Conservation (phyloP, 2,329 filamentous ascomycete genomes). For the Claviceps capensis region DNA sequence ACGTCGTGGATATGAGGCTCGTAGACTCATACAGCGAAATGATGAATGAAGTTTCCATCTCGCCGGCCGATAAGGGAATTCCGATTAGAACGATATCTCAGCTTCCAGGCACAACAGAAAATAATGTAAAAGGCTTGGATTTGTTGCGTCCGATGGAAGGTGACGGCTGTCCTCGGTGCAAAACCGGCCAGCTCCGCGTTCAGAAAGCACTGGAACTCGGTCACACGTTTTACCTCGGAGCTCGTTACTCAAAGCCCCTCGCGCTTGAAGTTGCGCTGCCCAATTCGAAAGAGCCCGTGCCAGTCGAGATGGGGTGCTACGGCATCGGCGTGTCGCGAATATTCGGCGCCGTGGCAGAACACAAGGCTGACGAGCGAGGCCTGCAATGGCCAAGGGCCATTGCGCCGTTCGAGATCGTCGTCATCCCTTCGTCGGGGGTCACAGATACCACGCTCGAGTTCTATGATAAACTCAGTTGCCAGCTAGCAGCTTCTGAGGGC, state of each 20-base stretch:
- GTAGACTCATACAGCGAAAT: constrained; percentile 12
- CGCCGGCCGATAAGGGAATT: constrained; percentile 9
- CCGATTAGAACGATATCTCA: neutral
- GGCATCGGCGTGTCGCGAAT: constrained; percentile 89
- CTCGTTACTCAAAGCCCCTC: constrained; percentile 70
- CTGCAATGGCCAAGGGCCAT: constrained; percentile 81
- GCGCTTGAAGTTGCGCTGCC: constrained; percentile 42
- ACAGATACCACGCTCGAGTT: constrained; percentile 39
- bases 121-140: constrained; percentile 31
- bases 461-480: constrained; percentile 43
- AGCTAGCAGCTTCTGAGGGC: constrained; percentile 2
- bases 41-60: constrained; percentile 12
- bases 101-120: constrained; percentile 6
- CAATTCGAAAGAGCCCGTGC: constrained; percentile 22
- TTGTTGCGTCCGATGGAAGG: constrained; percentile 52
- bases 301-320: constrained; percentile 90
- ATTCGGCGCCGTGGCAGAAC: constrained; percentile 72
- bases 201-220: constrained; percentile 76
- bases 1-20: constrained; percentile 22
- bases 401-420: constrained; percentile 66
- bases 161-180: constrained; percentile 62
- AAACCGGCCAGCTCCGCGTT: constrained; percentile 44
- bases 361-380: constrained; percentile 55
- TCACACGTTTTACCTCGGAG: constrained; percentile 89
- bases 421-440: constrained; percentile 41